Evolutionary conservation across 2,329 filamentous ascomycete species (phyloP).

Genomic region (Exophiala bonariae): DNA sequence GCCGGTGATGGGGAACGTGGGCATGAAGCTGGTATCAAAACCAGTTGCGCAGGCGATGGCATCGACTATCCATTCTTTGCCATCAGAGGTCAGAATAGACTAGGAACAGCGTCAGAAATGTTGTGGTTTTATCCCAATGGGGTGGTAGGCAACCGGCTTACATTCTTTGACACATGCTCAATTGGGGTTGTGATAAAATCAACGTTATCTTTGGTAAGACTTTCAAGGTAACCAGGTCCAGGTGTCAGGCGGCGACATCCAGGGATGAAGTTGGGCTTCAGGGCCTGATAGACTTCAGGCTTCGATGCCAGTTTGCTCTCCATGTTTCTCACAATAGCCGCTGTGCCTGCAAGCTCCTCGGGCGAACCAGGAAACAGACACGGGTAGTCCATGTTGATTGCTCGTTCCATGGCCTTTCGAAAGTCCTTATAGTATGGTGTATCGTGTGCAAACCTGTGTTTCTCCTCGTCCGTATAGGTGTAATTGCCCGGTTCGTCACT

Average conservation of each 20-base stretch:
- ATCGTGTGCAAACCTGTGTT: constrained; percentile 7
- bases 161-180: constrained; percentile 18
- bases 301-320: constrained; percentile 11
- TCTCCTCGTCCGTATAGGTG: constrained; percentile 2
- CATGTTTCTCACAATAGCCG: constrained; percentile 8
- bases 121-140: too few relatives aligned
- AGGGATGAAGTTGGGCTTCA: constrained; percentile 17
- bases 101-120: constrained; percentile 3
- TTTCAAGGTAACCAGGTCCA: constrained; percentile 27
- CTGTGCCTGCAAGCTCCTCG: neutral
- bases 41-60: constrained; percentile 38
- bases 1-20: constrained; percentile 35
- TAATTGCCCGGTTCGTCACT: constrained; percentile 3
- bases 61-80: constrained; percentile 33
- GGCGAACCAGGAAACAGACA: constrained; percentile 6
- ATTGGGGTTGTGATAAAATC: constrained; percentile 23
- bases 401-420: constrained; percentile 10
- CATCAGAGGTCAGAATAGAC: constrained; percentile 34
- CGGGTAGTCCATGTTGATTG: constrained; percentile 8
- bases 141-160: too few relatives aligned
- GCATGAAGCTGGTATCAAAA: constrained; percentile 35
- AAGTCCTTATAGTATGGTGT: constrained; percentile 6
- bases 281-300: constrained; percentile 4
- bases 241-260: constrained; percentile 19
- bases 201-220: constrained; percentile 29